These are phyloP conservation scores for Nymphaea thermarum DNA, from an alignment of 164 flowering plant species.

Conservation along the genomic window DNA sequence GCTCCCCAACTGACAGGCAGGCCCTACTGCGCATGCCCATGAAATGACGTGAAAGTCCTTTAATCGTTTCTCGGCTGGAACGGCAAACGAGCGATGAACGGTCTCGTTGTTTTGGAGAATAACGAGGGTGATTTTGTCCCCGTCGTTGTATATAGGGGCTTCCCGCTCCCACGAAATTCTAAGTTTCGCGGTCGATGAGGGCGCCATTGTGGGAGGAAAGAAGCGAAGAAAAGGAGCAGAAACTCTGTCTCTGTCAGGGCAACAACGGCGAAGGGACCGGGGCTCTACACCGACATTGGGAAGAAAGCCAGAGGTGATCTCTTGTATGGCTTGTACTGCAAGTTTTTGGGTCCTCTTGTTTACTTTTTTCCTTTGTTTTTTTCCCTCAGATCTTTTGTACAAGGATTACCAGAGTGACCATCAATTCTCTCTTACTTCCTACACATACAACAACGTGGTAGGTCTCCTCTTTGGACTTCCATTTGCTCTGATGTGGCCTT, in stretches of 20 bases:
- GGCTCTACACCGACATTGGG: conserved; percentile 25
- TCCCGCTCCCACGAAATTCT: neutral
- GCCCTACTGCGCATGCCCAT: too few species aligned
- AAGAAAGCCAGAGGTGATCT: conserved; percentile 20
- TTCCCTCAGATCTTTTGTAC: conserved; percentile 39
- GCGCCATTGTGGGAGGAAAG: neutral
- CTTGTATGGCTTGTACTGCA: neutral
- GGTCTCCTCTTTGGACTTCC: conserved; percentile 13
- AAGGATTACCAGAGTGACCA: conserved; percentile 57
- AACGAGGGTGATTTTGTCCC: neutral
- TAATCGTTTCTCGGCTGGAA: neutral
- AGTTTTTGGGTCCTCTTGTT: neutral
- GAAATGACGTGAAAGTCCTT: neutral
- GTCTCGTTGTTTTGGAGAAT: neutral
- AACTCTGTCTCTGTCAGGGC: conserved; percentile 4
- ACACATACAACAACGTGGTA: conserved; percentile 50
- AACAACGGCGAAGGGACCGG: conserved; percentile 24
- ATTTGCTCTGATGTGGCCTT: neutral
- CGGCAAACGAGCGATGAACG: neutral
- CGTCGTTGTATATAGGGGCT: neutral
- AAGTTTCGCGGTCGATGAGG: neutral
- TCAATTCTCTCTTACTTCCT: conserved; percentile 53
- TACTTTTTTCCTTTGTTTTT: neutral
- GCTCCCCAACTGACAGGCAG: too few species aligned
- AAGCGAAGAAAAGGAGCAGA: neutral